Percentiles rank a stretch among this genome's conserved stretches.
Conservation (phyloP, 176 grass and related monocot genomes). For the Oryza glumipatula region DNA sequence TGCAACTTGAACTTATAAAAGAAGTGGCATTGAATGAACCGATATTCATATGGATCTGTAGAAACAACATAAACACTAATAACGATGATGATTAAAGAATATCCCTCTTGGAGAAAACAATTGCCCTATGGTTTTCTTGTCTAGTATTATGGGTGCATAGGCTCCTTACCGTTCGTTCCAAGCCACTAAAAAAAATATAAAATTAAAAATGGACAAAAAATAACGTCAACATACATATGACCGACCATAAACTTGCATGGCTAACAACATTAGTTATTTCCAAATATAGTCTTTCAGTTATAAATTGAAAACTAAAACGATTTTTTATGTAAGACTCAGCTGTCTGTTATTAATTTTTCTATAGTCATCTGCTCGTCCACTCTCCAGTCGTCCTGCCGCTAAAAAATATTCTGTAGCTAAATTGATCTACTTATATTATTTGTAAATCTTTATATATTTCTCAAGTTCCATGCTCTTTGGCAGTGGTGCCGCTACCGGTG, state of each 20-base stretch:
- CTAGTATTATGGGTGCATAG: neutral
- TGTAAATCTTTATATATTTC: no score
- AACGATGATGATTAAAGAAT: neutral
- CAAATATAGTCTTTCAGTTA: neutral
- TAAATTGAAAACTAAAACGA: neutral
- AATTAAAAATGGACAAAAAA: neutral
- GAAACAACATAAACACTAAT: neutral
- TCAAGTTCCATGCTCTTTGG: no score
- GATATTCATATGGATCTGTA: neutral
- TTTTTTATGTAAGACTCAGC: no score
- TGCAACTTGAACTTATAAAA: neutral
- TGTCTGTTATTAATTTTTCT: no score
- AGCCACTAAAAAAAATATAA: neutral
- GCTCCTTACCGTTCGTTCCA: neutral
- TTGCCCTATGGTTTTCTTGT: neutral
- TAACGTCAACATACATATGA: neutral
- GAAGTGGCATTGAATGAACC: neutral
- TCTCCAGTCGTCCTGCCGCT: no score
- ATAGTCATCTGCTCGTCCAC: no score
- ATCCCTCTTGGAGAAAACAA: conserved; percentile 30
- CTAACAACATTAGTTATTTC: neutral
- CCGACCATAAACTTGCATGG: neutral
- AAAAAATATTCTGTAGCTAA: no score
- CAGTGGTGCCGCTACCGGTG: no score
- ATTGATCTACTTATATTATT: no score